Conservation (phyloP, 148 eudicot species). For the Persicaria maculosa region DNA sequence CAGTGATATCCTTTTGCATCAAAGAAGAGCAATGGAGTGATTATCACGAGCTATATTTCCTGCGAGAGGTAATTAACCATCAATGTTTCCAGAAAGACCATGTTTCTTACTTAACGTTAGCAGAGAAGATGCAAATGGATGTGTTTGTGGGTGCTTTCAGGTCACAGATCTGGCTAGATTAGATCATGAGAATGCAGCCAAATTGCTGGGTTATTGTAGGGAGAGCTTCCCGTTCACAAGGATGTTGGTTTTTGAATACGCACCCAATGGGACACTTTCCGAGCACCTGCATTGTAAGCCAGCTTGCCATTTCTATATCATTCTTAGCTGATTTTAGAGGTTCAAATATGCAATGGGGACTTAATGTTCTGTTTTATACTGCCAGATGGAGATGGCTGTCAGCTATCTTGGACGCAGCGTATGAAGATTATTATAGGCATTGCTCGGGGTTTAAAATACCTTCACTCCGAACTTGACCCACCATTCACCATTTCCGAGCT, state of each 20-base stretch:
- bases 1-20: conserved; percentile 85
- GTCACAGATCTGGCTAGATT: conserved; percentile 91
- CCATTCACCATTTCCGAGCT: conserved; percentile 80
- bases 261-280: conserved; percentile 85
- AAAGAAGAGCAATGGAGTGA: conserved; percentile 92
- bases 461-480: conserved; percentile 86
- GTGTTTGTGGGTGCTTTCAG: conserved; percentile 24
- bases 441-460: conserved; percentile 76
- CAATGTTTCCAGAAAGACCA: not conserved
- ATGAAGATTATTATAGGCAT: conserved; percentile 86
- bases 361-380: conserved; percentile 11
- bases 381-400: conserved; percentile 85
- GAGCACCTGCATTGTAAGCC: conserved; percentile 94
- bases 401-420: conserved; percentile 83
- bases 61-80: conserved; percentile 54
- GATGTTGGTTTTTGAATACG: conserved; percentile 86
- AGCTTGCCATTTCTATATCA: conserved; percentile 2
- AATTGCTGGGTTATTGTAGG: conserved; percentile 80
- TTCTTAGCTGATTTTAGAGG: not conserved
- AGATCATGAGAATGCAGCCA: conserved; percentile 71
- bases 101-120: not conserved
- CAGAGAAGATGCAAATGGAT: not conserved
- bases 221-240: conserved; percentile 79
- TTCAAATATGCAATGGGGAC: not conserved
- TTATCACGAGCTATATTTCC: conserved; percentile 86